Base-by-base conservation (phyloP, 768 basidiomycete genomes). In the Calocybe indica region DNA sequence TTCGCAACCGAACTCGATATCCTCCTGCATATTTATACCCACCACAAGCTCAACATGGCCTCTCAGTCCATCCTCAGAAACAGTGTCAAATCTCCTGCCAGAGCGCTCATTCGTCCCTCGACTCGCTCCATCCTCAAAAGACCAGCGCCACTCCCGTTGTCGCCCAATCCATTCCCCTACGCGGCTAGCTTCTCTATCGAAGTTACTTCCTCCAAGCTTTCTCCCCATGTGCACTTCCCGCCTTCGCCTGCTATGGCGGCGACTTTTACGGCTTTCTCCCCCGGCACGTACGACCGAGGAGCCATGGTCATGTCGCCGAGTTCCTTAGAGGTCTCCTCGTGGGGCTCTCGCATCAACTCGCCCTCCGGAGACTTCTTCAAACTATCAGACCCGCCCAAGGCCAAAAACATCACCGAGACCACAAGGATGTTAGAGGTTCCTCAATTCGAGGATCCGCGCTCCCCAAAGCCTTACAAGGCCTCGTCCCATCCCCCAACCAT, bases 151-250 rank as follows among this genome's bases (percentile, higher is more conserved):
- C 53, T 74, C 14, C 62, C 70, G 13, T 58, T 73, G 33, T 67
- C 70, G 5, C 68, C 69, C 6, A 60, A 51, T 30, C 58, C 63
- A 6, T 59, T 62, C 46, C 58, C 64, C 6, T 55, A 63, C 48
- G 43, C 62, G 13, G 55, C 63, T 1, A 66, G 54, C 52, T 68
- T 68, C 44, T 66, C 65, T 14, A 48, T 68, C 33, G 50, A 65
- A 35, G 50, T 62, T 14, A 63, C 67, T 15, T 62, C 68, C 1
- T 55, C 60, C 14, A 53, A 58, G 33, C 63, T 60, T 45, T 75
- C 72, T 5, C 68, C 73, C 3, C 82, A 78, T 57, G 83, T 86
- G 48, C 82, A 80, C 63, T 86, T 87, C 56, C 80, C 82, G 6
- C 76, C 80, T 9, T 78, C 82, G 1, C 78, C 83, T 9, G 60